Conservation (phyloP, 1,284 basidiomycete genomes). For the Heliocybe sulcata region DNA sequence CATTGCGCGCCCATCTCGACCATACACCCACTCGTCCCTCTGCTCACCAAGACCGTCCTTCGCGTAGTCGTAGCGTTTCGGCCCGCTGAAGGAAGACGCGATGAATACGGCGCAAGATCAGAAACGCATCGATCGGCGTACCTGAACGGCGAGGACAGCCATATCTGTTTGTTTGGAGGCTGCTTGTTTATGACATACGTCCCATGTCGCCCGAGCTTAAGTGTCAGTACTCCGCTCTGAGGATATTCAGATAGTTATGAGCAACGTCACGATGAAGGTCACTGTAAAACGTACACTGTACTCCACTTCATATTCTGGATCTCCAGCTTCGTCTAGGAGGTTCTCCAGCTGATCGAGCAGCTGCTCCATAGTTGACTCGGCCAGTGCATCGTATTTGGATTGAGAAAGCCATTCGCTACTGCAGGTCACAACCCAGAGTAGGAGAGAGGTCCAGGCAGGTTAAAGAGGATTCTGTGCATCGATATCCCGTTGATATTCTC, state of each 20-base stretch:
- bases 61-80: constrained; percentile 82
- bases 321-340: constrained; percentile 57
- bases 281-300: constrained; percentile 68
- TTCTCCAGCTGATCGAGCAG: constrained; percentile 78
- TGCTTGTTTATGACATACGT: constrained; percentile 99
- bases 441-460: background rate
- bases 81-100: constrained; percentile 52
- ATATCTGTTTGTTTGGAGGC: constrained; percentile 98
- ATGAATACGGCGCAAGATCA: constrained; percentile 5
- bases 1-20: constrained; percentile 59
- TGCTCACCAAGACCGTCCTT: constrained; percentile 19
- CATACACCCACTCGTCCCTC: constrained; percentile 69
- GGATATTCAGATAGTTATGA: constrained; percentile 10
- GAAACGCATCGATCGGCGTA: constrained; percentile 23
- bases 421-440: constrained; percentile 8
- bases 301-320: constrained; percentile 79
- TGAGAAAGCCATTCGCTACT: constrained; percentile 14
- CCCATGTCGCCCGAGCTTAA: constrained; percentile 75
- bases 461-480: background rate
- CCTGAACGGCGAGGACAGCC: constrained; percentile 91
- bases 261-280: constrained; percentile 3
- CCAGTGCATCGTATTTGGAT: constrained; percentile 62
- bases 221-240: constrained; percentile 86
- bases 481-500: background rate
- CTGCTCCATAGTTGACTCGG: constrained; percentile 79